phyloP scores from a whole-genome alignment of 2,329 filamentous ascomycete species.

The Tolypocladium sp. region DNA sequence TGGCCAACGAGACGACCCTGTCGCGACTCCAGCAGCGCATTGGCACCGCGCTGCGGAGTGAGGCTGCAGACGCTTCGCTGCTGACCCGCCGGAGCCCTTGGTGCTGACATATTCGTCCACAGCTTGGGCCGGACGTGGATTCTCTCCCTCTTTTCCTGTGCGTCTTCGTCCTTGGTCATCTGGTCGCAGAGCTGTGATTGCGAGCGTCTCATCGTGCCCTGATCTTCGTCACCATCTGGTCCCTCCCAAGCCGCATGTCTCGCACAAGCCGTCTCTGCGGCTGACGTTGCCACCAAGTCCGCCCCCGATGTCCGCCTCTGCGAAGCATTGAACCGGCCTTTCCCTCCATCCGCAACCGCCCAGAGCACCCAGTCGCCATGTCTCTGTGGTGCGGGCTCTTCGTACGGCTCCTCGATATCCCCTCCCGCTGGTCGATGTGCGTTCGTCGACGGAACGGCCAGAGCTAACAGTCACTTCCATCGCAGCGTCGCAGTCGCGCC shows the following conservation, averaged over 20 bases:
- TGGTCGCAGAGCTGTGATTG: not conserved
- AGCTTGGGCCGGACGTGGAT: not conserved
- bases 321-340: not conserved
- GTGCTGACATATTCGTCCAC: not conserved
- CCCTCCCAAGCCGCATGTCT: not conserved
- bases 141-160: not conserved
- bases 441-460: not conserved
- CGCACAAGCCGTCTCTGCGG: not conserved
- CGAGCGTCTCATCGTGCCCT: not conserved
- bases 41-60: not conserved
- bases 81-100: not conserved
- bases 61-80: not conserved
- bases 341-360: not conserved
- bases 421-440: not conserved
- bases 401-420: conserved; percentile 8
- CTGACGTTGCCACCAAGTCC: not conserved
- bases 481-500: conserved; percentile 8
- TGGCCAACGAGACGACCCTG: not conserved
- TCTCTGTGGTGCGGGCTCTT: conserved; percentile 12
- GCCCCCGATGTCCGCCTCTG: not conserved
- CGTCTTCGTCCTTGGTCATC: not conserved
- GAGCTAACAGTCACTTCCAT: not conserved
- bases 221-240: not conserved
- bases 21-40: not conserved
- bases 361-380: conserved; percentile 6